Evolutionary conservation across 441 rosid genomes (phyloP).

Genomic region (Adansonia madagascariensis): DNA sequence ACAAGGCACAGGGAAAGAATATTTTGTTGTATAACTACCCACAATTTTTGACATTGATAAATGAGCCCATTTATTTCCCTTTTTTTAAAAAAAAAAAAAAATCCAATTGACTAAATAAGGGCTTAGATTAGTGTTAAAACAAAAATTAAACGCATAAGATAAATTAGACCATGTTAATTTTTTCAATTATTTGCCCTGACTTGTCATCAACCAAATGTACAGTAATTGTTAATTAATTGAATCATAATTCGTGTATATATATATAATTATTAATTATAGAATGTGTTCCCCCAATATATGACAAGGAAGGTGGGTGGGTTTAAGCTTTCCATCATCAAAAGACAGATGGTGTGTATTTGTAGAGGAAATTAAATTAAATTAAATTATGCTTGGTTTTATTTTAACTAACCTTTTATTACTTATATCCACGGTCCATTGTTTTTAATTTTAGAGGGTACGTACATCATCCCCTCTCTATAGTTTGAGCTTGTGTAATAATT

Average conservation of each 20-base stretch:
- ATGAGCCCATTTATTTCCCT: background rate
- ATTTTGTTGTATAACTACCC: slow-evolving; percentile 1
- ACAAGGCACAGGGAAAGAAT: slow-evolving; percentile 13
- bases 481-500: background rate
- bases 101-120: background rate
- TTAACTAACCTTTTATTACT: background rate
- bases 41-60: slow-evolving; percentile 17
- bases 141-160: too few species aligned
- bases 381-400: background rate
- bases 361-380: background rate
- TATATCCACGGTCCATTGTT: background rate
- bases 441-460: background rate
- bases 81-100: background rate
- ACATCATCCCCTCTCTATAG: background rate
- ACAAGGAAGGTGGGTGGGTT: too few species aligned
- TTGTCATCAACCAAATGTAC: background rate
- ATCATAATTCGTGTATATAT: background rate
- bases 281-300: background rate
- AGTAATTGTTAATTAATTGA: background rate
- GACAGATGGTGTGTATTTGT: background rate
- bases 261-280: background rate
- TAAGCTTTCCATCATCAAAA: too few species aligned
- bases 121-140: background rate
- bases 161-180: background rate
- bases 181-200: background rate